These are phyloP conservation scores for Acanthamoeba lenticulata DNA, from an alignment of 208 protist genomes.

Conservation along the genomic window DNA sequence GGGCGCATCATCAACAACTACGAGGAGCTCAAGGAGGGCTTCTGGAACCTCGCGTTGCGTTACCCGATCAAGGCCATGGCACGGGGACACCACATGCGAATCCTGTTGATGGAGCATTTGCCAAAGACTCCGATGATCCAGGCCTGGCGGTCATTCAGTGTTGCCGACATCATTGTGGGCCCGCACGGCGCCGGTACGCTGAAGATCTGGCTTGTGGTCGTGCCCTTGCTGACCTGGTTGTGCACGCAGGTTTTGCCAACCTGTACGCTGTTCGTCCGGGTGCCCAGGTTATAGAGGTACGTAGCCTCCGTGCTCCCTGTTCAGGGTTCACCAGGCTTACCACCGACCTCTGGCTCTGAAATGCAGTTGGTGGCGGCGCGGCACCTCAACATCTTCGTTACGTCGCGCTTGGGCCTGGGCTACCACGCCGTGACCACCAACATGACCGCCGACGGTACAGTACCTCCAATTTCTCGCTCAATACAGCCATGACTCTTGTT, in stretches of 20 bases:
- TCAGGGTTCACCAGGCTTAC: background rate
- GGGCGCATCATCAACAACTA: constrained; percentile 2
- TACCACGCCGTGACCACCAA: background rate
- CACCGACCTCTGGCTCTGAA: background rate
- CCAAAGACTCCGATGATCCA: background rate
- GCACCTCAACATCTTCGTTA: background rate
- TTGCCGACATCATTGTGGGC: background rate
- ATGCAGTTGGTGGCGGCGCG: background rate
- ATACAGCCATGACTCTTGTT: no score
- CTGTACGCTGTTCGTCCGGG: background rate
- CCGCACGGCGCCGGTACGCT: background rate
- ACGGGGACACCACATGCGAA: background rate
- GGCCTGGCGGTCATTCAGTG: background rate
- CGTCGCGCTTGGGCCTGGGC: background rate
- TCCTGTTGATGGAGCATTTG: background rate
- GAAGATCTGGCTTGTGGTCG: background rate
- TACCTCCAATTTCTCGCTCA: background rate
- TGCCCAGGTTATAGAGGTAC: background rate
- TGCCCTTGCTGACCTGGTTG: background rate
- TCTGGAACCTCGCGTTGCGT: background rate
- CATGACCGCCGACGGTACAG: background rate
- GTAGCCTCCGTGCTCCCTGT: background rate
- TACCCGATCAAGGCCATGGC: background rate
- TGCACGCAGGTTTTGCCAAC: background rate
- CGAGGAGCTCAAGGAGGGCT: background rate